phyloP scores from a whole-genome alignment of 2,329 filamentous ascomycete species.

The Alternaria angustiovoidea region DNA sequence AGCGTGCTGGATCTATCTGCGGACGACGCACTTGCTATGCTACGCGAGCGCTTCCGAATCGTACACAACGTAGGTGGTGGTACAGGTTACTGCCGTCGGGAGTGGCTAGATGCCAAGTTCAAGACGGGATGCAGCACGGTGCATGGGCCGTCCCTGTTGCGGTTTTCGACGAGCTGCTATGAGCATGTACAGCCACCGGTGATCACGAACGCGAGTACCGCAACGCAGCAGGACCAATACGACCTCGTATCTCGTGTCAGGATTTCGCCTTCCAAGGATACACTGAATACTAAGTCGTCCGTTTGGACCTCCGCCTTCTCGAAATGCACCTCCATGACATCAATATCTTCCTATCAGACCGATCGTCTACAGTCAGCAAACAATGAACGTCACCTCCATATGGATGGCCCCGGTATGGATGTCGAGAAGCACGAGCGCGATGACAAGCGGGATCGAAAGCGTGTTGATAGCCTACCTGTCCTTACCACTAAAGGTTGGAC shows the following conservation, averaged over 20 bases:
- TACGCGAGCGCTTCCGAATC: background rate
- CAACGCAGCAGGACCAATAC: background rate
- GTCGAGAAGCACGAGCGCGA: background rate
- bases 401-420: background rate
- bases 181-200: background rate
- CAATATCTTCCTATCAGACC: slow-evolving; percentile 15
- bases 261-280: background rate
- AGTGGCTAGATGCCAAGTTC: background rate
- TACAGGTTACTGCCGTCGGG: background rate
- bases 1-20: background rate
- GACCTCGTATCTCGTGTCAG: background rate
- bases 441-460: background rate
- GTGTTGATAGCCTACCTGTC: background rate
- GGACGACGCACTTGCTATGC: background rate
- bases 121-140: background rate
- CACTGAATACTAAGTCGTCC: background rate
- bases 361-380: background rate
- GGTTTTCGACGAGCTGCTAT: background rate
- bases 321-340: background rate
- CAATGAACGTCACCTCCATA: background rate
- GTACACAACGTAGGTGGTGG: background rate
- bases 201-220: background rate
- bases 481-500: background rate
- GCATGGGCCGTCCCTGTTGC: background rate
- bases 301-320: slow-evolving; percentile 5